A percentile compares a stretch with the other conserved stretches of the same genome.
Evolutionary conservation across 2,329 filamentous ascomycete species (phyloP).

Genomic region (Trichothecium roseum): DNA sequence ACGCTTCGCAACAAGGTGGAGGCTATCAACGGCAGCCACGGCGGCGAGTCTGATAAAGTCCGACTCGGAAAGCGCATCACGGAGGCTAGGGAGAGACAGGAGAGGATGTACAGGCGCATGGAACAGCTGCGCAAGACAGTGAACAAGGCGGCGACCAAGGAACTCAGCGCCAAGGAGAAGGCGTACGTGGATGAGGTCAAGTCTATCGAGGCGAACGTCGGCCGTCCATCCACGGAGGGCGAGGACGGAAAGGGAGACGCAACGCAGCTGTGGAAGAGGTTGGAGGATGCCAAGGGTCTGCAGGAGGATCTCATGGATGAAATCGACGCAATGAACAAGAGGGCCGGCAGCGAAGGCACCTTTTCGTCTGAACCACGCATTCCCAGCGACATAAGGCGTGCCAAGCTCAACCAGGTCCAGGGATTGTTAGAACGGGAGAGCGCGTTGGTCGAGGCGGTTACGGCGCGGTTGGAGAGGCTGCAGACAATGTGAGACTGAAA

Average conservation of each 20-base stretch:
- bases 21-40: constrained; percentile 38
- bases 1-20: constrained; percentile 59
- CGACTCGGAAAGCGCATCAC: constrained; percentile 50
- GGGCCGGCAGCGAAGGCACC: constrained; percentile 12
- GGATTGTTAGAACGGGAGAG: constrained; percentile 54
- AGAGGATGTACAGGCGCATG: constrained; percentile 45
- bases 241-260: constrained; percentile 12
- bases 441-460: constrained; percentile 57
- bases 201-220: constrained; percentile 42
- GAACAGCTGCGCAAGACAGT: constrained; percentile 43
- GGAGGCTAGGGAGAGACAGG: constrained; percentile 43
- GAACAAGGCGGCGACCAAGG: constrained; percentile 27
- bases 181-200: constrained; percentile 36
- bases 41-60: constrained; percentile 40
- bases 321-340: constrained; percentile 32
- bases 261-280: constrained; percentile 44
- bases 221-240: constrained; percentile 12
- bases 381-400: constrained; percentile 49
- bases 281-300: constrained; percentile 44
- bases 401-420: constrained; percentile 55
- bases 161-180: constrained; percentile 33
- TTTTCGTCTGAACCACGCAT: constrained; percentile 35
- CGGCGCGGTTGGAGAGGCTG: constrained; percentile 49
- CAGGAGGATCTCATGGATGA: constrained; percentile 43
- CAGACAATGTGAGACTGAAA: constrained; percentile 13